Conservation (phyloP, 179 eudicot species). For the Silene vulgaris region DNA sequence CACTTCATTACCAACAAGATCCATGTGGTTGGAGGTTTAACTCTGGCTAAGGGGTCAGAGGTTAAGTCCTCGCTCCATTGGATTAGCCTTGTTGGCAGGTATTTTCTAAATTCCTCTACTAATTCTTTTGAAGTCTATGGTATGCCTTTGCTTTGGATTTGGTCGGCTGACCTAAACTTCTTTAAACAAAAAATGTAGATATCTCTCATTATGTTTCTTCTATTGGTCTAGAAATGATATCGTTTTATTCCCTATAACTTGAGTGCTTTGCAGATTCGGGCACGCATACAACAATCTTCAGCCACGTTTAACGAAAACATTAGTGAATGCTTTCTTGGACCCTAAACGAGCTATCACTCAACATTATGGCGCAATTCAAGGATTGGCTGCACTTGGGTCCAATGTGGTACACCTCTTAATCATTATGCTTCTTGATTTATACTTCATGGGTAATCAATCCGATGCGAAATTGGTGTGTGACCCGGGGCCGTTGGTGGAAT, state of each 20-base stretch:
- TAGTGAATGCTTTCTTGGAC: constrained; percentile 71
- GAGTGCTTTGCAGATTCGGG: constrained; percentile 57
- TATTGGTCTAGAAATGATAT: too few relatives aligned
- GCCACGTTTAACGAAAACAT: constrained; percentile 75
- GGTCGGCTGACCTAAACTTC: too few relatives aligned
- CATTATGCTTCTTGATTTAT: not conserved
- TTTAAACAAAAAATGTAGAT: too few relatives aligned
- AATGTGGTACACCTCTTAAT: constrained; percentile 53
- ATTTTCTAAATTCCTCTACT: too few relatives aligned
- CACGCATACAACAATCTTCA: constrained; percentile 72
- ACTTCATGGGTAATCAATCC: not conserved
- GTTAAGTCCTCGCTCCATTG: too few relatives aligned
- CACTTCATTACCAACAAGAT: too few relatives aligned
- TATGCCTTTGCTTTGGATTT: too few relatives aligned
- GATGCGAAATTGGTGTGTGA: not conserved
- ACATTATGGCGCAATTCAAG: constrained; percentile 89
- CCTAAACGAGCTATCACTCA: constrained; percentile 76
- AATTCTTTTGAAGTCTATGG: too few relatives aligned
- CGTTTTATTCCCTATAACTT: not conserved
- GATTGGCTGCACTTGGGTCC: constrained; percentile 75
- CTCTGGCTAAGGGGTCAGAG: too few relatives aligned
- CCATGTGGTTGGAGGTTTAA: too few relatives aligned
- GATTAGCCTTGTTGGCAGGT: too few relatives aligned
- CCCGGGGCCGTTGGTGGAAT: not conserved
- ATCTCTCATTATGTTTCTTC: too few relatives aligned